These are phyloP conservation scores for Pleurozium schreberi DNA, from an alignment of 225 moss, liverwort and hornwort genomes.

Conservation along the genomic window DNA sequence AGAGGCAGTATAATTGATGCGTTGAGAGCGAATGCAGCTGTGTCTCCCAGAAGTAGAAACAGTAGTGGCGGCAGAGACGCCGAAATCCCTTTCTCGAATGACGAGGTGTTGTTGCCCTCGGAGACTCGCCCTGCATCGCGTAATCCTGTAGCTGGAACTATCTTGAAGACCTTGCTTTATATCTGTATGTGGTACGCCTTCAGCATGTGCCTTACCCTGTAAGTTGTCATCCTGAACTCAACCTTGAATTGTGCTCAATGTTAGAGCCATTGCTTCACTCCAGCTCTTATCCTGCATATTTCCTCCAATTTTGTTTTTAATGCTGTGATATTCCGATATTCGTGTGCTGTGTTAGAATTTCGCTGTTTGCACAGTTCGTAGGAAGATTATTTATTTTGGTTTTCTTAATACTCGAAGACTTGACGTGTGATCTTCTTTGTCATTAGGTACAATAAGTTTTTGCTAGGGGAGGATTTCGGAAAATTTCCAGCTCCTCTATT, in stretches of 20 bases:
- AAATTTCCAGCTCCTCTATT: constrained; percentile 89
- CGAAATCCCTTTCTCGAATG: constrained; percentile 21
- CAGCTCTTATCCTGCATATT: background rate
- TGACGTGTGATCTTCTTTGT: constrained; percentile 1
- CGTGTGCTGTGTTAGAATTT: background rate
- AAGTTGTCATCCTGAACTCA: constrained; percentile 27
- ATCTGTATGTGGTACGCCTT: constrained; percentile 78
- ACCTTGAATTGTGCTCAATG: background rate
- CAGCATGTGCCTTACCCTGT: constrained; percentile 85
- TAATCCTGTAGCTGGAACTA: constrained; percentile 21
- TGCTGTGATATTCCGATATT: background rate
- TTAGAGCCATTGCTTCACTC: background rate
- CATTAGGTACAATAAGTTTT: constrained; percentile 82
- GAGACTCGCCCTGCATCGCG: constrained; percentile 13
- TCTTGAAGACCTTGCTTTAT: constrained; percentile 55
- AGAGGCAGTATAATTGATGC: constrained; percentile 42
- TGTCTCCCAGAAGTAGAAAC: constrained; percentile 44
- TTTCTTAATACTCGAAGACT: background rate
- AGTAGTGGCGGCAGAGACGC: constrained; percentile 17
- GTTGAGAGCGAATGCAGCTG: constrained; percentile 34
- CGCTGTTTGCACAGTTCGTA: background rate
- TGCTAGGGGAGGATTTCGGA: constrained; percentile 54
- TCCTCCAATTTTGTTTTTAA: background rate
- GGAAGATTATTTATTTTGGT: background rate
- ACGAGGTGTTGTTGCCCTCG: background rate